Base-by-base conservation (phyloP, 306 rosid genomes). In the Quercus engelmannii region DNA sequence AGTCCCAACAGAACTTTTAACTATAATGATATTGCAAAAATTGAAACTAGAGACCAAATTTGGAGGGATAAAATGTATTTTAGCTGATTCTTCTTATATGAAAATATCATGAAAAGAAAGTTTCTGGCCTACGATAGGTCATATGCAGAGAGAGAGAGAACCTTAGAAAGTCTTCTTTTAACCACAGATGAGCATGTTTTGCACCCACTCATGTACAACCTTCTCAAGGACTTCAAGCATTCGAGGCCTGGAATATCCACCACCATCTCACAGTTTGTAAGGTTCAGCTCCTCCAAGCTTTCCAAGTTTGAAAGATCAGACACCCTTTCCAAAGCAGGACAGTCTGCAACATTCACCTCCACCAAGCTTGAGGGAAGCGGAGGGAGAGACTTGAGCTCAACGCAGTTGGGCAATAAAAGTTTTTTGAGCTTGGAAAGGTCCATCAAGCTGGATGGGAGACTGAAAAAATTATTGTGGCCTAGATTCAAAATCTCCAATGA, bases 181-280 rank as follows among this genome's bases (percentile, higher is more conserved):
- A 85, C 68, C 71, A 74, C 64, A 41, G 83, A 73, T 43, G 85
- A 84, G 86, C 92, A 90, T 69, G 86, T 43, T n/a, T 23, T 77
- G 85, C 94, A 92, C 46, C 89, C 90, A 71, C 84, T 80, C 33
- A 88, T 63, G 82, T 46, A 83, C 79, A 92, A 78, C 77, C 88
- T 76, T 76, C 41, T 84, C 89, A 92, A 81, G n/a, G 94, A 88
- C 65, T 83, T 81, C 72, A 92, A 76, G 80, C 83, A 18, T 86
- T 88, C 91, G 69, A 92, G 90, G 52, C 94, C 92, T 0, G 88
- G 90, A 83, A 90, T 87, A 79, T 88, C 92, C 69, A 18, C 35
- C 67, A 84, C 84, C 61, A 84, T 82, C 3, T 2, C 81, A 83
- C 94, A 92, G 55, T 83, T 87, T 75, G 94, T 83, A 49, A 90